Evolutionary conservation across 208 protist species (phyloP), one percentile per base, ranked within the genome.

Genomic region (Borovskyia barvae): DNA sequence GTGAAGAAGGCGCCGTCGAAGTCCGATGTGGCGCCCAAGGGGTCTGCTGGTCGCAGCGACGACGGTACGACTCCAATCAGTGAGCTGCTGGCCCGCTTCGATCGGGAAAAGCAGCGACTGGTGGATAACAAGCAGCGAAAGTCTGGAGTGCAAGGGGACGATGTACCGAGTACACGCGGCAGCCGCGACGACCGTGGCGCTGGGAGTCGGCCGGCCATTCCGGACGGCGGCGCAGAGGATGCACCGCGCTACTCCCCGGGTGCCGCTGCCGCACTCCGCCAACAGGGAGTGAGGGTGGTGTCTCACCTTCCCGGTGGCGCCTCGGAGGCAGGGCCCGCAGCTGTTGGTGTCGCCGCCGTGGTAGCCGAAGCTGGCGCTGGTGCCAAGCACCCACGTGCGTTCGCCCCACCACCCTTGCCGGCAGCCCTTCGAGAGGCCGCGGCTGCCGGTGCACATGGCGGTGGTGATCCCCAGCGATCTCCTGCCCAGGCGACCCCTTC

Each of bases 71-170:
- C 66, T 2, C 68, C 77, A 3, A 70, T 88, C 24, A 59, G 60
- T 1, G 64, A 68, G 12, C 52, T 88, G 25, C 66, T 88, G 40
- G 58, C 75, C 12, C 51, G 60, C 24, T 88, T 82, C 39, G 81
- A 88, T 41, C 57, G 46, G 15, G 68, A 72, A 30, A 88, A 88
- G 56, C 73, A 74, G 53, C 74, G 51, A 11, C 40, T 69, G 12
- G 51, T 47, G 22, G 62, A 60, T 17, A 46, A 19, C 14, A 69
- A 55, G 52, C 40, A 36, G 32, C 33, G 50, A 30, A 43, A 41
- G 50, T 41, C 20, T 42, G 35, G 14, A 9, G 1, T 1, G 26
- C 37, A 42, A 19, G 52, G 25, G 7, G 52, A 28, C n/a, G 19
- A 24, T 22, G 3, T n/a, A 37, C 35, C n/a, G 32, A 15, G 19